These are phyloP conservation scores for Coniferiporia weirii DNA, from an alignment of 1,284 basidiomycete genomes.

Conservation along the genomic window DNA sequence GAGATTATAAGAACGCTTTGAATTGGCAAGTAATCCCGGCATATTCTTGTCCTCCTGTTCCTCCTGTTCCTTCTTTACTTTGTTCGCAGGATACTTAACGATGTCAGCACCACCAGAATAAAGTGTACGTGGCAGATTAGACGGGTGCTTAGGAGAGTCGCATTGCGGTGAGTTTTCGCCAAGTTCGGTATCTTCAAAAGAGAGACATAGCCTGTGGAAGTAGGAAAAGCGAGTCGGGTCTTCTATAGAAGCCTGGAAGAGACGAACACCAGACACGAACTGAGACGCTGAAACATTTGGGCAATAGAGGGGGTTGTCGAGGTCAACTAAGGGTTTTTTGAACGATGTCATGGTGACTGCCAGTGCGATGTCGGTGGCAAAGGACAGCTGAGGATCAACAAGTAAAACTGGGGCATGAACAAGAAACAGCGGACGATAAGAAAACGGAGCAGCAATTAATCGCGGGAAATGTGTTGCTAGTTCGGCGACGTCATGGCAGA, in stretches of 20 bases:
- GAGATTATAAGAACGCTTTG: neutral
- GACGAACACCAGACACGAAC: conserved; percentile 12
- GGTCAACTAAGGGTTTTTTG: conserved; percentile 11
- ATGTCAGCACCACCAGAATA: neutral
- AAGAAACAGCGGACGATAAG: neutral
- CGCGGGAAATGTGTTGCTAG: neutral
- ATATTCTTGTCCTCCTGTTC: neutral
- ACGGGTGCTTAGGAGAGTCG: neutral
- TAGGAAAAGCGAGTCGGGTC: conserved; percentile 13
- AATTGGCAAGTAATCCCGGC: neutral
- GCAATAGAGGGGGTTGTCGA: conserved; percentile 16
- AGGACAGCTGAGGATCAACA: neutral
- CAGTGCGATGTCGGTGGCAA: neutral
- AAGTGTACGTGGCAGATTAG: neutral
- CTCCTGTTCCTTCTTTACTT: neutral
- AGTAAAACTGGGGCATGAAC: neutral
- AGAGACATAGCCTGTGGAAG: conserved; percentile 12
- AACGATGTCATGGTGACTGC: neutral
- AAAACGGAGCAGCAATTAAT: neutral
- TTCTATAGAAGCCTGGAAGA: conserved; percentile 14
- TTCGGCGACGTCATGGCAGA: neutral
- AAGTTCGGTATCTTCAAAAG: neutral
- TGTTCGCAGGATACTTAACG: neutral
- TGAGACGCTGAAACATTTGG: conserved; percentile 13
- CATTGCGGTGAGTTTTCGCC: conserved; percentile 4